Evolutionary conservation across 2,329 filamentous ascomycete genomes (phyloP).

Genomic region (Emergomyces africanus): DNA sequence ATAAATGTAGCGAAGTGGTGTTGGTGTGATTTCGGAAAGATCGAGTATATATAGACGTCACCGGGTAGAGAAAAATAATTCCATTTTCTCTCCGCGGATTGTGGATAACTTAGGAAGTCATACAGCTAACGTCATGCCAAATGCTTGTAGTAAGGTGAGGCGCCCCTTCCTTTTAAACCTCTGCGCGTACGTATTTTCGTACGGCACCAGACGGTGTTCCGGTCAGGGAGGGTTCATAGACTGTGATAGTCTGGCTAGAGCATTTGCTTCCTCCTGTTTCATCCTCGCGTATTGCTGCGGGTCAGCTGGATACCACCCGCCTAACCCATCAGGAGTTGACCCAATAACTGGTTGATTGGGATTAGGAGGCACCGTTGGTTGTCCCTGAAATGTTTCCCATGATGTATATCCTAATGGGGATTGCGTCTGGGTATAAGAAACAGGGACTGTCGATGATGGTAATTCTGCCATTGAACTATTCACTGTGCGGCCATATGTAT

Average conservation of each 20-base stretch:
- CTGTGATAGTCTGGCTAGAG: background rate
- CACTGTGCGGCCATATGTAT: slow-evolving; percentile 8
- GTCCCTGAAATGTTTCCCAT: background rate
- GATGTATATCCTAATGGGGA: background rate
- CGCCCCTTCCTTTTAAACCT: too few relatives aligned
- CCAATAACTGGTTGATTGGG: background rate
- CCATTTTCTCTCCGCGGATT: background rate
- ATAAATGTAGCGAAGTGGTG: background rate
- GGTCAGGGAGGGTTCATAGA: background rate
- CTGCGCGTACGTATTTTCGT: background rate
- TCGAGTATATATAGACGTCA: background rate
- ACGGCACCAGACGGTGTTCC: background rate
- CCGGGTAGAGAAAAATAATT: background rate
- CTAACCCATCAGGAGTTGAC: background rate
- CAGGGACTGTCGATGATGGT: background rate
- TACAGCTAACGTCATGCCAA: background rate
- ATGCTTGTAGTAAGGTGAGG: background rate
- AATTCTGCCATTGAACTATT: background rate
- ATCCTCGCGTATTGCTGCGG: background rate
- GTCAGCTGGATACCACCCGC: background rate
- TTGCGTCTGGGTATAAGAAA: slow-evolving; percentile 1
- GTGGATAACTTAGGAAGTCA: background rate
- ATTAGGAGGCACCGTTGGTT: background rate
- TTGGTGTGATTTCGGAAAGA: background rate
- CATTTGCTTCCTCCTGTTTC: background rate